Evolutionary conservation across 1,284 basidiomycete genomes (phyloP), one percentile per base, ranked within the genome.

Genomic region (Leucoagaricus sp.): DNA sequence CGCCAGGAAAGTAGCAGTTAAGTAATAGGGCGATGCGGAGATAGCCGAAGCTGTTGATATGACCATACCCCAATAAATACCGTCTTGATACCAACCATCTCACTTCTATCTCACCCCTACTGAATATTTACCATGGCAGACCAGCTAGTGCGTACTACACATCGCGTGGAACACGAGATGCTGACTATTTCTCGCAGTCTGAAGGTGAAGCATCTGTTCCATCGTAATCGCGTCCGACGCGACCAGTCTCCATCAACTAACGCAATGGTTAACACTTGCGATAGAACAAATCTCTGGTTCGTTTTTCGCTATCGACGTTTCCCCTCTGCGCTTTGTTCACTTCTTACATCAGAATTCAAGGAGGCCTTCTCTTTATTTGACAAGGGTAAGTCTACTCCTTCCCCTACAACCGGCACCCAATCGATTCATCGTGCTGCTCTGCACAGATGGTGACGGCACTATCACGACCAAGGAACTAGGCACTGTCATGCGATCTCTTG

Each of bases 401-500:
- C 28, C 36, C 15, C 12, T 1, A 19, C 36, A 46, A 41, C 34
- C 17, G 47, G 8, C 45, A 12, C 36, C 45, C 50, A 25, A 45
- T 50, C 46, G 28, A 48, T 36, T 40, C 25, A 26, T 50, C 25
- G n/a, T 40, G 15, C 21, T 42, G 21, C n/a, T 23, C 19, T 31
- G n/a, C 46, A 48, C 53, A 94, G 95, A 97, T 69, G 93, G 94
- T 66, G 95, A 98, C 83, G 95, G 95, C 73, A 96, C 94, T 58
- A 97, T 98, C 82, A 97, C 94, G 58, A 93, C 92, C 64, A 89
- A 89, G 69, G 95, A 98, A 79, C 90, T 98, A 65, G 95, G 95
- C 59, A 96, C 93, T 53, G 95, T 98, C 66, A 98, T 98, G 96
- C 89, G 95, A 60, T 96, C 94, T 45, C 82, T 98, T 17, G 96